Base-by-base conservation (phyloP, 352 stramenopile species). In the Pythium volutum region DNA sequence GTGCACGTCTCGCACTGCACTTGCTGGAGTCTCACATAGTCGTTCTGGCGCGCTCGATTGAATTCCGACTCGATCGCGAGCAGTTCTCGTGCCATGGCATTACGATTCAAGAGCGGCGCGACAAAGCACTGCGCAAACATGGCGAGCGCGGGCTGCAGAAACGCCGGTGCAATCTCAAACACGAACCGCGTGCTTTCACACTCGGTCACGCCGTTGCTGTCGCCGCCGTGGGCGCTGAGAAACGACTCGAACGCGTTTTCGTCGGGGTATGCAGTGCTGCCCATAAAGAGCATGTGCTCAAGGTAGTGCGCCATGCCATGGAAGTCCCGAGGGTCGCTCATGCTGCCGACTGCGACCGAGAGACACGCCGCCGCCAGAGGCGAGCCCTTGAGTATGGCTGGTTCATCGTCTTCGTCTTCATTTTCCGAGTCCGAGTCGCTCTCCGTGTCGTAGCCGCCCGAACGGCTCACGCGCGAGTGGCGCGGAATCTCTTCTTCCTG, bases 201-300 rank as follows among this genome's bases (percentile, higher is more conserved):
- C 62, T 95, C 88, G 20, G 89, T 97, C 41, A 76, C 81, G 7
- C 87, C 89, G 68, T 97, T 97, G 69, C 67, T 85, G 52, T 74
- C 83, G 26, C 89, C 88, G 11, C 88, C 89, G 55, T 92, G 69
- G 8, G 66, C 46, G 33, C 57, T 79, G 27, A 97, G 68, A 61
- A 88, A 96, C n/a, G 68, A 41, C 55, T 93, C 85, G 66, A 93
- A 97, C 54, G 68, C 78, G 70, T 97, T 96, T 62, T 97, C 88
- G 41, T 90, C 79, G 14, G 87, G 88, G 70, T 92, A 97, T 55
- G 93, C 94, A 26, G 60, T 45, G 39, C 73, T 90, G 20, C 91
- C 94, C 89, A 98, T 97, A 68, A 98, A 98, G 18, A 98, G 79
- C 95, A 98, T 98, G 75, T 98, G 95, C 79, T 98, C 94, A 45